Evolutionary conservation across 2,329 filamentous ascomycete genomes (phyloP), one percentile per base, ranked within the genome.

Genomic region (Claviceps arundinis): DNA sequence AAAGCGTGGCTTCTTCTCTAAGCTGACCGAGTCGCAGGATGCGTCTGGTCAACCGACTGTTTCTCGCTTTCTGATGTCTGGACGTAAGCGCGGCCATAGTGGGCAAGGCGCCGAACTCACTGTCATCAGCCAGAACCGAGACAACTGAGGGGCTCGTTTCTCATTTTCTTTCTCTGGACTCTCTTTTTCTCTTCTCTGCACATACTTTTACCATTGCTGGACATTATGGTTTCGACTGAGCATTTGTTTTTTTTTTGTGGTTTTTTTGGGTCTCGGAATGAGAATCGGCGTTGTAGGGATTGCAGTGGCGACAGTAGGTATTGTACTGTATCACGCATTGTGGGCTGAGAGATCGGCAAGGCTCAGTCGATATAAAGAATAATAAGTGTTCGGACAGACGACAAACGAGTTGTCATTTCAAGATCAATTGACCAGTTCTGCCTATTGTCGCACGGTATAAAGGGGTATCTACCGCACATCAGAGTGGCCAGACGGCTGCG

Each of bases 1-100:
- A 58, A 69, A 88, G 71, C 83, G 82, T 53, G 77, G 86, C 13
- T 84, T 95, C 63, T 88, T 97, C 57, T 77, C 88, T 48, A 70
- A 69, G 57, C 89, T 96, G 61, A 85, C 84, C 50, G 85, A 90
- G 17, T 61, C 65, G 24, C 67, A 71, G 51, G 67, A 71, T 52
- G 50, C 56, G 24, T 67, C 56, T 37, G 67, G 67, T 44, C 61
- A 68, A 16, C 65, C 68, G 22, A 56, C 61, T 66, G 75, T 70
- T 67, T 69, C 79, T 66, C 65, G 75, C 50, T 87, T 89, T 64
- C 78, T 85, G 59, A 75, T 87, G 51, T 78, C 81, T 3, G 82
- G 85, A 16, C 76, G 87, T 60, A 90, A 88, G 72, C 73, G 84
- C 59, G 84, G 77, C 3, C 82, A 69, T 30, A 69, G 68, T 47